Conservation (phyloP, 2,329 filamentous ascomycete genomes). For the Fusarium kyushuense region DNA sequence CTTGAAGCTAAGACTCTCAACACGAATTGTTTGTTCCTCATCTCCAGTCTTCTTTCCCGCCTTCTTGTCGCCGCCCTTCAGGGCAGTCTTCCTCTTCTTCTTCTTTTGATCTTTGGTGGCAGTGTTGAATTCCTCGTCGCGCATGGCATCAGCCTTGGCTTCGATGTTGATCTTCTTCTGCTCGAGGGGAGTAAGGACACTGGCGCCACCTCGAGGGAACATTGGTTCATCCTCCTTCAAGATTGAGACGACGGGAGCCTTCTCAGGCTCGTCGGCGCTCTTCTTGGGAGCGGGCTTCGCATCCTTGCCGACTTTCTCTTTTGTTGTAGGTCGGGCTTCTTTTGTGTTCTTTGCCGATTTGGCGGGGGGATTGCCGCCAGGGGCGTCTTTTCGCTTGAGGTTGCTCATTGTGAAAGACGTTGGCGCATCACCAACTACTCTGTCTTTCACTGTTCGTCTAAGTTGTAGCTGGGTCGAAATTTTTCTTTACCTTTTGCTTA, state of each 20-base stretch:
- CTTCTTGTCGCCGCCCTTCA: constrained; percentile 65
- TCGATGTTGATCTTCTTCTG: constrained; percentile 97
- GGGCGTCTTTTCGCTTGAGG: constrained; percentile 70
- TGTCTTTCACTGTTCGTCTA: constrained; percentile 29
- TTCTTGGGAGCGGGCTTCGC: constrained; percentile 50
- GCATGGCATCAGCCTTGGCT: constrained; percentile 90
- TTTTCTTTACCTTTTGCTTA: constrained; percentile 23
- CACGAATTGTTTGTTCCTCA: constrained; percentile 71
- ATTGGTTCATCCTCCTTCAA: constrained; percentile 84
- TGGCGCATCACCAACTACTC: constrained; percentile 47
- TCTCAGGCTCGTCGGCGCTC: constrained; percentile 47
- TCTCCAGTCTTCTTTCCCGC: constrained; percentile 56
- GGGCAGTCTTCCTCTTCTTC: constrained; percentile 69
- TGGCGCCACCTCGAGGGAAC: constrained; percentile 93
- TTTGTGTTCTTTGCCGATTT: constrained; percentile 63
- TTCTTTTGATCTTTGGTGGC: constrained; percentile 60
- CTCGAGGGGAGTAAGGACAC: constrained; percentile 90
- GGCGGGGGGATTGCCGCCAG: constrained; percentile 61
- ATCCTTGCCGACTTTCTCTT: constrained; percentile 51
- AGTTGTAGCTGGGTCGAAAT: constrained; percentile 20
- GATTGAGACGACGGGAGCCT: constrained; percentile 57
- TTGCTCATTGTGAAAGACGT: constrained; percentile 62
- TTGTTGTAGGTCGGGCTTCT: constrained; percentile 63
- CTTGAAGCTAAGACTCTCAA: constrained; percentile 92
- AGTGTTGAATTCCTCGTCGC: constrained; percentile 78